Percentiles rank a stretch among this genome's conserved stretches.
Evolutionary conservation across 73 alveolate genomes (phyloP).

Genomic region (Paramecium bursaria): DNA sequence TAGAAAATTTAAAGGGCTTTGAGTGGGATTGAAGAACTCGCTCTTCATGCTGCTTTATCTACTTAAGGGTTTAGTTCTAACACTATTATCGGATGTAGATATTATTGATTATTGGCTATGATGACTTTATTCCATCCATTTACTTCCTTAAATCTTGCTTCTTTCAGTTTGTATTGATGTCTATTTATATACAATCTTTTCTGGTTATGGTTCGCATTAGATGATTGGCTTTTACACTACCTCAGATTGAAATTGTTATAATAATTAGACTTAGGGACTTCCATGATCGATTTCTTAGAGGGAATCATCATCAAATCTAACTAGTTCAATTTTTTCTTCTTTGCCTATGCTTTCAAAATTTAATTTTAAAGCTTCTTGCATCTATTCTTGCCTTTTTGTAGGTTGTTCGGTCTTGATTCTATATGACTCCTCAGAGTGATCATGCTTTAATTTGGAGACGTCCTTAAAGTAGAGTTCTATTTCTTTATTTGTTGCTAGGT

Average conservation of each 20-base stretch:
- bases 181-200: conserved; percentile 8
- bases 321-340: not conserved
- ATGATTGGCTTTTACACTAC: not conserved
- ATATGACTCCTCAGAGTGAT: too few relatives aligned
- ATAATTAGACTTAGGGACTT: conserved; percentile 1
- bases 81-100: conserved; percentile 56
- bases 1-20: conserved; percentile 38
- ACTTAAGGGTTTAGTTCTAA: not conserved
- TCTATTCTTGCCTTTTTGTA: too few relatives aligned
- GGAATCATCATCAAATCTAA: conserved; percentile 47
- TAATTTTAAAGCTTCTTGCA: too few relatives aligned
- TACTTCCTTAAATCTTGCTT: not conserved
- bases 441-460: too few relatives aligned
- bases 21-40: not conserved
- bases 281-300: not conserved
- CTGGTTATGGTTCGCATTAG: conserved; percentile 46
- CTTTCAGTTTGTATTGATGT: not conserved
- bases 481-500: conserved; percentile 9
- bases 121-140: not conserved
- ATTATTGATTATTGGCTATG: conserved; percentile 10
- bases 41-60: conserved; percentile 18
- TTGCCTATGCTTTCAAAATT: conserved; percentile 3
- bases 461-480: conserved; percentile 45
- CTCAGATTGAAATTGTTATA: conserved; percentile 20
- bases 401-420: too few relatives aligned